Conservation (phyloP, 2,329 filamentous ascomycete species). For the Penicillium vulpinum region DNA sequence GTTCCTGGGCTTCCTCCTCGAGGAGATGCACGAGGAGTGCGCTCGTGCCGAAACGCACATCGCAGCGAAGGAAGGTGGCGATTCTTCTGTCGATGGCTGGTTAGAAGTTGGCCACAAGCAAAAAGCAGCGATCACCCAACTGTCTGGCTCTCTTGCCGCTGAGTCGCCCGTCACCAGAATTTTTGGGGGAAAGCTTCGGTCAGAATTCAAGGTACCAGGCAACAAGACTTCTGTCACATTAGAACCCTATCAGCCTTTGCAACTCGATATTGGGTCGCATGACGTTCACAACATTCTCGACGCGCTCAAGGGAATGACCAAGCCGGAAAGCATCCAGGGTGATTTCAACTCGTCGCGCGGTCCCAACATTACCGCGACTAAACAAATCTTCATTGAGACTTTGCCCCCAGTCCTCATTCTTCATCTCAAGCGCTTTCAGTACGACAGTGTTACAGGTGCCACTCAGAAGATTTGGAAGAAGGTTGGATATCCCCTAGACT, state of each 20-base stretch:
- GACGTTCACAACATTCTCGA: conserved; percentile 90
- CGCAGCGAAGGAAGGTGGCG: conserved; percentile 38
- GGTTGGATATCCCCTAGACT: conserved; percentile 88
- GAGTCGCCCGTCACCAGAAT: conserved; percentile 90
- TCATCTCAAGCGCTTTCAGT: conserved; percentile 96
- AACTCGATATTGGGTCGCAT: conserved; percentile 87
- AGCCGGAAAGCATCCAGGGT: conserved; percentile 79
- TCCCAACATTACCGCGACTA: conserved; percentile 74
- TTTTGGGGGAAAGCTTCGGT: conserved; percentile 87
- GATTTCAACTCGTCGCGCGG: conserved; percentile 80
- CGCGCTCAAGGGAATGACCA: conserved; percentile 80
- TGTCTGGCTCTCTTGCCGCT: conserved; percentile 70
- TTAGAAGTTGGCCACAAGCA: conserved; percentile 92
- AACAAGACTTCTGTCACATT: conserved; percentile 87
- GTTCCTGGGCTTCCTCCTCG: conserved; percentile 88
- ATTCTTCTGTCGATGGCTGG: conserved; percentile 68
- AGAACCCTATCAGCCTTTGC: conserved; percentile 90
- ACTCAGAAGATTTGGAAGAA: conserved; percentile 99
- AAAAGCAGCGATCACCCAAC: conserved; percentile 79
- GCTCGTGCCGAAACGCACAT: conserved; percentile 68
- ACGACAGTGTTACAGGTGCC: conserved; percentile 75
- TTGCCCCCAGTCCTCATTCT: conserved; percentile 89
- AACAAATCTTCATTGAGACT: conserved; percentile 91
- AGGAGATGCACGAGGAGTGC: conserved; percentile 92
- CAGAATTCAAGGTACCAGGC: conserved; percentile 82